A percentile compares a stretch with the other conserved stretches of the same genome.
phyloP scores from a whole-genome alignment of 345 rosid genomes.

The Leavenworthia alabamica region DNA sequence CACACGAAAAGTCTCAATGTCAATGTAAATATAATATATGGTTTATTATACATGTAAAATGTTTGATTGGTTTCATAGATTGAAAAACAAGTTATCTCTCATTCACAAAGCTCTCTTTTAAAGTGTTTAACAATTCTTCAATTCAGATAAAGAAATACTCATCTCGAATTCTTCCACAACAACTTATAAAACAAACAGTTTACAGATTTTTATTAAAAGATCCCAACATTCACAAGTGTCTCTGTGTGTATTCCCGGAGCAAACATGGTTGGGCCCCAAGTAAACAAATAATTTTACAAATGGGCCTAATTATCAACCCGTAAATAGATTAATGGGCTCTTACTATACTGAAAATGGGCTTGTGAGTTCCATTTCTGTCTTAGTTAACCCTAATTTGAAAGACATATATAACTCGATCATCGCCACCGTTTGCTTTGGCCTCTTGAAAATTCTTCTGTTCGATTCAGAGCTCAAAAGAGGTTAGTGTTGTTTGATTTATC shows the following conservation, averaged over 20 bases:
- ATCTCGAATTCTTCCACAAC: too few relatives aligned
- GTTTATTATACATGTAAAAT: conserved; percentile 25
- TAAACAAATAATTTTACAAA: too few relatives aligned
- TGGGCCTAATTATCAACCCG: too few relatives aligned
- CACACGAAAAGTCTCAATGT: neutral
- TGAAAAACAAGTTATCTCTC: conserved; percentile 3
- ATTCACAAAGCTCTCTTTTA: neutral
- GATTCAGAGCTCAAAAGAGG: conserved; percentile 7
- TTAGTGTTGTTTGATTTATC: neutral
- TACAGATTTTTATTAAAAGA: too few relatives aligned
- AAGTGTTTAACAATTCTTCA: neutral
- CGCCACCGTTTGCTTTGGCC: conserved; percentile 1
- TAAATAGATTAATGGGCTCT: neutral
- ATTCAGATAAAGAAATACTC: neutral
- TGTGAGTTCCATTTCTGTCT: neutral
- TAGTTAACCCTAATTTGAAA: conserved; percentile 18
- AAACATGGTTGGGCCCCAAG: too few relatives aligned
- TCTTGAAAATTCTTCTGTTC: neutral
- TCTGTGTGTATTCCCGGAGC: too few relatives aligned
- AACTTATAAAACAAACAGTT: too few relatives aligned
- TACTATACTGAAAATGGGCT: neutral
- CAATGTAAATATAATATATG: conserved; percentile 13
- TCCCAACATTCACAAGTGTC: too few relatives aligned
- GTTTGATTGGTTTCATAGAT: conserved; percentile 12
- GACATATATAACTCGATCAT: neutral